These are phyloP conservation scores for Teratosphaeria gauchensis DNA, from an alignment of 2,329 filamentous ascomycete species.

Conservation along the genomic window DNA sequence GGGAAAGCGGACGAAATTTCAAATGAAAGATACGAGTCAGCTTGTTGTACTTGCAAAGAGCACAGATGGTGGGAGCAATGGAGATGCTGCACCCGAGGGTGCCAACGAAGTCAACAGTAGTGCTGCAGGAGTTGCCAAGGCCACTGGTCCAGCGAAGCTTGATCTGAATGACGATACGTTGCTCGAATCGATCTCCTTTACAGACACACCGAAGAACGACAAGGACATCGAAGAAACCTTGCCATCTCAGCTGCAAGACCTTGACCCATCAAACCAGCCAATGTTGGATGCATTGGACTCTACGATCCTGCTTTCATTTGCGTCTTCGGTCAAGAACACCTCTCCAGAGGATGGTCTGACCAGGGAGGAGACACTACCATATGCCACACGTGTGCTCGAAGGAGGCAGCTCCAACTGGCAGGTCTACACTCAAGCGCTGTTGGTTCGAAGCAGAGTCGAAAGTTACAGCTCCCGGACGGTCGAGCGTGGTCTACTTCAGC, in stretches of 20 bases:
- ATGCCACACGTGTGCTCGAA: slow-evolving; percentile 75
- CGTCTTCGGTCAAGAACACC: slow-evolving; percentile 84
- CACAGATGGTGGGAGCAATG: slow-evolving; percentile 25
- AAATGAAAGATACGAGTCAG: slow-evolving; percentile 73
- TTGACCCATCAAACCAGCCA: slow-evolving; percentile 74
- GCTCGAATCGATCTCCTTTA: slow-evolving; percentile 76
- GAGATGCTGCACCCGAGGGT: neutral
- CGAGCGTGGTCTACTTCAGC: slow-evolving; percentile 79
- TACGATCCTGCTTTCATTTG: slow-evolving; percentile 67
- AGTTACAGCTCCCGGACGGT: slow-evolving; percentile 77
- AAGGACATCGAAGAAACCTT: slow-evolving; percentile 43
- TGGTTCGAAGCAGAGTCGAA: slow-evolving; percentile 85
- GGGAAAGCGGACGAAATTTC: slow-evolving; percentile 74
- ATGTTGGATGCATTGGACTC: slow-evolving; percentile 76
- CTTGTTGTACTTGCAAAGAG: slow-evolving; percentile 85
- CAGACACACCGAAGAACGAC: slow-evolving; percentile 37
- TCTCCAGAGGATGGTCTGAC: slow-evolving; percentile 77
- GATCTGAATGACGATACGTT: slow-evolving; percentile 88
- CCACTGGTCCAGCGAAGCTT: slow-evolving; percentile 44
- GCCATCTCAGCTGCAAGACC: slow-evolving; percentile 49
- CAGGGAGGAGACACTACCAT: slow-evolving; percentile 86
- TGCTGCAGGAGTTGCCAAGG: neutral
- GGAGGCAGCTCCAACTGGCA: slow-evolving; percentile 96
- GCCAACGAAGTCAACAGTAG: slow-evolving; percentile 1
- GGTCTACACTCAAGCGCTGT: slow-evolving; percentile 84